A percentile compares a stretch with the other conserved stretches of the same genome.
phyloP scores from a whole-genome alignment of 345 rosid genomes.

The Moricandia moricandioides region DNA sequence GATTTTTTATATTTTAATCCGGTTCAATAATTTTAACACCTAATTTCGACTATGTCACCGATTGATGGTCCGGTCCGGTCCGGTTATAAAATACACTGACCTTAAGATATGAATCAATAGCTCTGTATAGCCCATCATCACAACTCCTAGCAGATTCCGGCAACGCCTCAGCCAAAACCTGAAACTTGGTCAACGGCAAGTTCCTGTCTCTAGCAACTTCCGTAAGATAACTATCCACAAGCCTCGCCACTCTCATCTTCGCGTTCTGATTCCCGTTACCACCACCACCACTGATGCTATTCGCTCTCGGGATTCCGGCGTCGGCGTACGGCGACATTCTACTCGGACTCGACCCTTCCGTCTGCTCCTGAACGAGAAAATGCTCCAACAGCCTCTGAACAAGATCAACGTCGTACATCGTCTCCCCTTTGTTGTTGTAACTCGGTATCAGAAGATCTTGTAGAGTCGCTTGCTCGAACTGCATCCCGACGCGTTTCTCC shows the following conservation, averaged over 20 bases:
- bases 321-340: conserved; percentile 44
- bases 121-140: conserved; percentile 96
- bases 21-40: too few relatives aligned
- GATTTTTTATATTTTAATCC: too few relatives aligned
- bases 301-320: conserved; percentile 60
- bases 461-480: conserved; percentile 83
- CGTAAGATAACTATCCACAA: conserved; percentile 93
- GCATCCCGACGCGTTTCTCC: conserved; percentile 97
- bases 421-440: conserved; percentile 58
- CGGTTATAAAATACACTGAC: conserved; percentile 18
- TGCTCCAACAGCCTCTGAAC: conserved; percentile 91
- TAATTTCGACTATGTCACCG: too few relatives aligned
- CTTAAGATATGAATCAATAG: conserved; percentile 94
- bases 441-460: conserved; percentile 82
- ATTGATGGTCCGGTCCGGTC: background rate
- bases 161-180: conserved; percentile 90
- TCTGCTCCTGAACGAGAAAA: conserved; percentile 90
- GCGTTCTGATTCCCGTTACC: conserved; percentile 59
- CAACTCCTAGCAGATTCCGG: conserved; percentile 96
- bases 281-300: conserved; percentile 35
- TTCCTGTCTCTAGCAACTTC: conserved; percentile 94
- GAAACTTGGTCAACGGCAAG: conserved; percentile 83
- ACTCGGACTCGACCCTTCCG: conserved; percentile 76
- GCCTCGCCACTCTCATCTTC: conserved; percentile 94
- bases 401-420: conserved; percentile 85